Base-by-base conservation (phyloP, 2,329 filamentous ascomycete species). In the Leptographium wingfieldii region DNA sequence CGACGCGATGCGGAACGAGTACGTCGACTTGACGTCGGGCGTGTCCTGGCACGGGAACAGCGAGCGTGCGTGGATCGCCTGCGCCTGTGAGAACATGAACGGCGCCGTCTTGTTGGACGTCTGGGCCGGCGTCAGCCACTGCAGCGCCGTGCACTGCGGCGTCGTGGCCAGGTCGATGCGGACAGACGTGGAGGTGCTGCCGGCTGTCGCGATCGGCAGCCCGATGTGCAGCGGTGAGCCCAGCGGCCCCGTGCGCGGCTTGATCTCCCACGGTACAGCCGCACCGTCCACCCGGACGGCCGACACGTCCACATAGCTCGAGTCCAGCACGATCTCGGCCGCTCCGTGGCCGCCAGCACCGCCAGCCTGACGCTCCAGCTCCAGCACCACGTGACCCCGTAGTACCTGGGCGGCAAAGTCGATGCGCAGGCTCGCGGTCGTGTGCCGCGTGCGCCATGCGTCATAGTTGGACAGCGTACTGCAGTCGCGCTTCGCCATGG, bases 1-100 rank as follows among this genome's bases (percentile, higher is more conserved):
- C 29, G 91, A 96, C 31, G 85, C 85, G 69, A 99, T 87, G 68
- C 86, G 88, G 77, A 96, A 96, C 63, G 86, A 85, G 73, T 92
- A 91, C 1, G 91, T 95, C n/a, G 89, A 91, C 77, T 99, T 99
- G 68, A 96, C 88, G 71, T 96, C 92, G 3, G 94, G 94, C 0
- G 94, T 97, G 70, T 99, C 94, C 76, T 97, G 92, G 73, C 92
- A 97, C 7, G 94, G 94, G 72, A 97, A 95, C 63, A 97, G 82
- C 55, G 91, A 95, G 62, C 94, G 85, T 52, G 90, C 90, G 69
- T 97, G 92, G 68, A 96, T 97, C 59, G 92, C 92, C 77, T 99
- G 92, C 72, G 92, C 96, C 76, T 97, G 94, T 53, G 90, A 95
- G 77, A 97, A 97, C 85, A 97, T 92, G 74, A 96, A 97, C 1